Conservation (phyloP, 495 filamentous ascomycete genomes). For the Penicillium cosmopolitanum region DNA sequence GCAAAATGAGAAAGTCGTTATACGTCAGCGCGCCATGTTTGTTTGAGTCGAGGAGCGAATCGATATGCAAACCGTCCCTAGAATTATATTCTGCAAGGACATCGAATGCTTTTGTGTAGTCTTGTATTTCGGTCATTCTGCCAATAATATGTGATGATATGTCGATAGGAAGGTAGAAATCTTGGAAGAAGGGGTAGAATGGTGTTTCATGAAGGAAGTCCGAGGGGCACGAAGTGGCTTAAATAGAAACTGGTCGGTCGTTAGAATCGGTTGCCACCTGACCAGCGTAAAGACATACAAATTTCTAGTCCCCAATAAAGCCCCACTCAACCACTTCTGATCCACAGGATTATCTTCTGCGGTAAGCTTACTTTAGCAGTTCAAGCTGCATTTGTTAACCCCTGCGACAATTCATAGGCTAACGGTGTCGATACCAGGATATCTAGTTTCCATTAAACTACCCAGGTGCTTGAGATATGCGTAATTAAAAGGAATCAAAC, state of each 20-base stretch:
- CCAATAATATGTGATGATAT: neutral
- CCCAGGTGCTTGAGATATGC: too few species aligned
- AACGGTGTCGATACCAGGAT: neutral
- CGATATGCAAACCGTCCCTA: conserved; percentile 81
- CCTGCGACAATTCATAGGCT: neutral
- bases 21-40: conserved; percentile 88
- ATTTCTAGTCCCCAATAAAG: neutral
- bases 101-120: conserved; percentile 72
- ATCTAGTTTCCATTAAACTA: too few species aligned
- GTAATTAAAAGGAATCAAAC: neutral
- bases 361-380: neutral
- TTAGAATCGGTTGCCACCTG: too few species aligned
- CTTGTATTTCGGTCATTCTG: conserved; percentile 44
- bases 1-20: conserved; percentile 72
- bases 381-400: neutral
- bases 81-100: conserved; percentile 71
- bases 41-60: conserved; percentile 83
- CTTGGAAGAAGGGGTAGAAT: neutral
- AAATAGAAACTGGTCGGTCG: too few species aligned
- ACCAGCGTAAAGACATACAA: too few species aligned
- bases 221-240: too few species aligned
- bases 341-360: neutral
- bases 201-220: neutral
- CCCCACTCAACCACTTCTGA: neutral
- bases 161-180: neutral